Conservation (phyloP, 2,329 filamentous ascomycete genomes). For the Penicillium brasilianum region DNA sequence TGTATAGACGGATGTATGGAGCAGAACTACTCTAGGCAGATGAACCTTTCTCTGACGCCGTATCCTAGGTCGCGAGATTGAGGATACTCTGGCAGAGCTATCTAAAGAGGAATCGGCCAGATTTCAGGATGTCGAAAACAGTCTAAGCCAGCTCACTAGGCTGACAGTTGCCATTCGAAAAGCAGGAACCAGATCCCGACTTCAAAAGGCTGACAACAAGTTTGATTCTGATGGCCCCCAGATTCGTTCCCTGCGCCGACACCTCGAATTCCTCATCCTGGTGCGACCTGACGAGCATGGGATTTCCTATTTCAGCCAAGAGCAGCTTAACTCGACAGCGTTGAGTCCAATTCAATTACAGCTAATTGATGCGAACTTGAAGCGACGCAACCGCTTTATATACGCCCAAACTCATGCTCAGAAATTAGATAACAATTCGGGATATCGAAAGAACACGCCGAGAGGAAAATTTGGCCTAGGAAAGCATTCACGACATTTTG, state of each 20-base stretch:
- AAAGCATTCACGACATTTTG: background rate
- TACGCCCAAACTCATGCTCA: background rate
- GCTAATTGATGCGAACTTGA: background rate
- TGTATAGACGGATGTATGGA: background rate
- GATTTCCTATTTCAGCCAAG: background rate
- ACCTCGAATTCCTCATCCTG: background rate
- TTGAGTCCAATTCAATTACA: background rate
- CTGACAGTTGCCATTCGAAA: background rate
- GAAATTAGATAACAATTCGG: background rate
- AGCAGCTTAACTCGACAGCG: background rate
- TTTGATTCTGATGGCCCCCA: background rate
- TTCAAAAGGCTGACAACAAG: background rate
- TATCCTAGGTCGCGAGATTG: background rate
- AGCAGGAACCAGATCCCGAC: background rate
- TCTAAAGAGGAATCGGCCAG: background rate
- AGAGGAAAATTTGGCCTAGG: background rate
- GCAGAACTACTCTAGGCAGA: background rate
- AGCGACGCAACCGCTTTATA: background rate
- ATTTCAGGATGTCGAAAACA: background rate
- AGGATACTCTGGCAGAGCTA: background rate
- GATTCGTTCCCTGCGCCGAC: background rate
- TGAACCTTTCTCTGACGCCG: background rate
- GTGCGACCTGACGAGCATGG: background rate
- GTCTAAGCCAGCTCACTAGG: background rate
- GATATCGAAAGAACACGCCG: background rate